A percentile compares a stretch with the other conserved stretches of the same genome.
These are phyloP conservation scores for Escovopsis sp. DNA, from an alignment of 2,329 filamentous ascomycete genomes.

Conservation along the genomic window DNA sequence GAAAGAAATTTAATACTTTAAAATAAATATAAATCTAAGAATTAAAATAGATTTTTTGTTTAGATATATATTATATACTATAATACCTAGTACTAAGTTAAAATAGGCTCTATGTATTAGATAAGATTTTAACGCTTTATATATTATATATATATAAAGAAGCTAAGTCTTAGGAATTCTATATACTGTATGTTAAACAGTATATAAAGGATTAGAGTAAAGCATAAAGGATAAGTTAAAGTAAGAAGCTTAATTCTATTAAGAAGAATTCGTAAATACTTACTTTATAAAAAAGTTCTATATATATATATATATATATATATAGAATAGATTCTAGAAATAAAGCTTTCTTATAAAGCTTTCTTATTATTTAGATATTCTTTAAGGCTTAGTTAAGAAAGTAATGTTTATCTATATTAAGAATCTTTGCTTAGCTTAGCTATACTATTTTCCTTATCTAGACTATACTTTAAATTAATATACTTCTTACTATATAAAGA, in stretches of 20 bases:
- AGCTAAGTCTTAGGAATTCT: too few species aligned
- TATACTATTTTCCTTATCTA: too few species aligned
- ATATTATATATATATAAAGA: constrained; percentile 2
- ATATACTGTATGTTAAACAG: too few species aligned
- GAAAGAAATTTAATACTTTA: background rate
- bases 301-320: background rate
- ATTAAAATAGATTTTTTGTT: background rate
- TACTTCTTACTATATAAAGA: background rate
- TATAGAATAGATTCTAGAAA: background rate
- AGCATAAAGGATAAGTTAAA: too few species aligned
- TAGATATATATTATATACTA: constrained; percentile 1
- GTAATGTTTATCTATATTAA: background rate
- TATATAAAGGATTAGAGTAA: too few species aligned
- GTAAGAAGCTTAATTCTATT: background rate
- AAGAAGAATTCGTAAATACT: background rate
- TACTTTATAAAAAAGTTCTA: constrained; percentile 1
- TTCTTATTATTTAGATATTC: background rate
- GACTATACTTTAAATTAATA: background rate
- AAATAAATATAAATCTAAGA: background rate
- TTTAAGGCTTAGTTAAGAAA: constrained; percentile 1
- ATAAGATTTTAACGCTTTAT: constrained; percentile 1
- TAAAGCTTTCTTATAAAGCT: too few species aligned
- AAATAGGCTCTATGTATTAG: background rate
- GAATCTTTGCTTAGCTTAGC: too few species aligned
- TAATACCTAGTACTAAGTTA: background rate